Base-by-base conservation (phyloP, 1,284 basidiomycete species). In the Fistulinella cinereoalba region DNA sequence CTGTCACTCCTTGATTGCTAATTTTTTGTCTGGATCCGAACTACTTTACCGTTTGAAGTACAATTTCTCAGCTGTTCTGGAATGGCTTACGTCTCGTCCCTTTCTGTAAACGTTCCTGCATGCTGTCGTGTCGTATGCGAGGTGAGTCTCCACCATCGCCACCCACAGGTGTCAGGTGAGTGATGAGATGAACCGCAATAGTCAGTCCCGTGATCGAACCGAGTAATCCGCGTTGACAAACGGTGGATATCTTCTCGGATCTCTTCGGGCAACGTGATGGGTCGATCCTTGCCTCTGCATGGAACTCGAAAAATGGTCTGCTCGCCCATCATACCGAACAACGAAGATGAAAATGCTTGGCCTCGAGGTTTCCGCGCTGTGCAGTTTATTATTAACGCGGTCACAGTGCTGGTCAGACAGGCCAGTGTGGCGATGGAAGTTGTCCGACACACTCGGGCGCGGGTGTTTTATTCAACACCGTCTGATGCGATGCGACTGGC, bases 1-100 rank as follows among this genome's bases (percentile, higher is more conserved):
- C 6, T 38, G 40, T 49, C 51, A 22, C 43, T 59, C 46, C 29
- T 59, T 49, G n/a, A 37, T 50, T 43, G 38, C 22, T 37, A 19
- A 24, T 43, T 49, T 43, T 24, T 46, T 37, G 45, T 42, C 42
- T 15, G 53, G 47, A 54, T 50, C 41, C 24, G 22, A 27, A n/a
- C 29, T 19, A 36, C 23, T 50, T 21, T 21, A 9, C 28, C 44
- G 15, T 44, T 51, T 50, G 50, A 44, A 51, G 9, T 19, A 11
- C 39, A 13, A 41, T 49, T 31, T 43, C 32, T 29, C 15, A 37
- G 37, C 19, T 29, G 32, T 51, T 37, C 29, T 43, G 31, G 41
- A 46, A 47, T 32, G 33, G 27, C 22, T 38, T 37, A 8, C 13
- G 34, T 51, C 29, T 8, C 39, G 12, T 27, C 25, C 25, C 25